These are phyloP conservation scores for Bertia moriformis DNA, from an alignment of 2,329 filamentous ascomycete species.

Conservation along the genomic window DNA sequence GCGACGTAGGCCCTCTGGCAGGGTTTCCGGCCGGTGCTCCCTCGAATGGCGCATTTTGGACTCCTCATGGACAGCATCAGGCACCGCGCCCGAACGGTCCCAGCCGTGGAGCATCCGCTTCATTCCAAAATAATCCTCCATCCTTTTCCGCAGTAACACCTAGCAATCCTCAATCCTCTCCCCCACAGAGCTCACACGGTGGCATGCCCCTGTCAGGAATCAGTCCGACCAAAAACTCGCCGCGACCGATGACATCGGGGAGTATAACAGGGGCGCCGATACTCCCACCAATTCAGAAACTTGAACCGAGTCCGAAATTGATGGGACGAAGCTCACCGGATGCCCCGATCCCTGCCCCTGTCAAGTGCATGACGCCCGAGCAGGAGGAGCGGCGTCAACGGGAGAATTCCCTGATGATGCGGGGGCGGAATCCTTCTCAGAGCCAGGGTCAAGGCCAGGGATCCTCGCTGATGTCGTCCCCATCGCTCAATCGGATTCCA, in stretches of 20 bases:
- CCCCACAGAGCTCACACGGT: neutral
- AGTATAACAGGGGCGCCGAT: constrained; percentile 14
- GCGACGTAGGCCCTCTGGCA: neutral
- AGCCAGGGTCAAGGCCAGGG: neutral
- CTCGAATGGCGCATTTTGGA: constrained; percentile 1
- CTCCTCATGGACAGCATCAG: neutral
- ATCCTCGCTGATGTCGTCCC: neutral
- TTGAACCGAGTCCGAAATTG: constrained; percentile 24
- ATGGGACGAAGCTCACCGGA: constrained; percentile 24
- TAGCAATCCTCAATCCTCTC: neutral
- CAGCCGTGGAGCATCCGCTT: neutral
- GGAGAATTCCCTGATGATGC: constrained; percentile 15
- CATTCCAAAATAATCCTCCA: neutral
- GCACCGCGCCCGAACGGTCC: neutral
- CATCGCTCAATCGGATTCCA: neutral
- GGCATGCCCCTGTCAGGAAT: constrained; percentile 20
- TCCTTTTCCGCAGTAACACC: neutral
- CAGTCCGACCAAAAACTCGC: constrained; percentile 27
- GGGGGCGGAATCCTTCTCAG: neutral
- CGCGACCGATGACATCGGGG: constrained; percentile 17
- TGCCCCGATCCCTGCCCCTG: constrained; percentile 21
- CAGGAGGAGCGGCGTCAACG: constrained; percentile 21
- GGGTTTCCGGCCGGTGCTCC: neutral
- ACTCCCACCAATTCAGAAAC: constrained; percentile 20
- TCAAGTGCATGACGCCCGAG: constrained; percentile 24